Evolutionary conservation across 2,329 filamentous ascomycete genomes (phyloP), one percentile per base, ranked within the genome.

Genomic region (Monosporascus sp.): DNA sequence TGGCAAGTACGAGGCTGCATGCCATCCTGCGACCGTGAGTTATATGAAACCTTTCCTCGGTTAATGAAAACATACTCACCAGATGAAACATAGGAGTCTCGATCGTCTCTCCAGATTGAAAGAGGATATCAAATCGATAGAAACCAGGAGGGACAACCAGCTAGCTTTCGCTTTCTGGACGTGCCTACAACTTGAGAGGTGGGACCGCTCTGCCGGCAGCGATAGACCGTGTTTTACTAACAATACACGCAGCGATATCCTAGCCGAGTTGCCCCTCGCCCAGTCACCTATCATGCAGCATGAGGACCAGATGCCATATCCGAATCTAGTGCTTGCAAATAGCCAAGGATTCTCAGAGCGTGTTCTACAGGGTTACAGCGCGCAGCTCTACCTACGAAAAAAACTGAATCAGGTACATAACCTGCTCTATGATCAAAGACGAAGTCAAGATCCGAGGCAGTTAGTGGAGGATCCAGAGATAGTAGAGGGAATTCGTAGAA

Each of bases 171-270:
- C 90, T 0, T 97, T 92, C 63, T 97, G 93, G 93, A 94, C 92
- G 7, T 96, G 90, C 66, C 75, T 97, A 57, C 93, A 97, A 65
- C 78, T 97, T 11, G 93, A 97, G 70, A 96, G 87, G 87, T 90
- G 69, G 60, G 70, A 44, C 17, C 5, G 5, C 2, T 46, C 14
- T 17, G n/a, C 22, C 24, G 35, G 24, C 44, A 35, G 6, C 27
- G 43, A 46, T 50, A 41, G 27, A 25, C 18, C 25, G n/a, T 50
- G 45, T 25, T 25, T 60, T 54, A 56, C 55, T 64, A 51, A 61
- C 54, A 50, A 51, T 58, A 27, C 46, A 20, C n/a, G 22, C 17
- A 91, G 91, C 69, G 93, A 97, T 68, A 90, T 97, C 46, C 80
- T 97, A 47, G 94, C 94, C 3, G 94, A 99, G 70, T 77, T 97